These are phyloP conservation scores for Lentinula raphanica DNA, from an alignment of 768 basidiomycete species.

Conservation along the genomic window DNA sequence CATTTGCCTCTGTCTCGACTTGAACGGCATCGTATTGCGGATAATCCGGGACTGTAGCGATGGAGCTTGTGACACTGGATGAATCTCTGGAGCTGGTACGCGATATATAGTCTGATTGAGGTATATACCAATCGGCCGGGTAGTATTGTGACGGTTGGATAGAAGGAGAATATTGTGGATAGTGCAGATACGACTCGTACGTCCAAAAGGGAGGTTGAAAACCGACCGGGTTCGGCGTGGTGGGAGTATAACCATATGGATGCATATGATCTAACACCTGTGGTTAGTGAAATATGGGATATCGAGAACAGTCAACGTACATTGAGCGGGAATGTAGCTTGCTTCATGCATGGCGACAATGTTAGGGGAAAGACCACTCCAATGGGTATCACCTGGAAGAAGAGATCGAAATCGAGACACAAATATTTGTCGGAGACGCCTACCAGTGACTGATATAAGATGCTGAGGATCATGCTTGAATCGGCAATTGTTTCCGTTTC, in stretches of 20 bases:
- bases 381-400: background rate
- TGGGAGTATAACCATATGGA: background rate
- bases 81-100: conserved; percentile 11
- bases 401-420: background rate
- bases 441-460: background rate
- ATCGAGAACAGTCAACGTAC: background rate
- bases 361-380: background rate
- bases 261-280: no score
- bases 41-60: conserved; percentile 15
- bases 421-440: no score
- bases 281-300: no score
- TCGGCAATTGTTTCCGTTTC: conserved; percentile 31
- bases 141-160: background rate
- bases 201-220: background rate
- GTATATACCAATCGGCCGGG: background rate
- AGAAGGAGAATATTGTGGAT: background rate
- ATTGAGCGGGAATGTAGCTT: background rate
- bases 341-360: background rate
- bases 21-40: conserved; percentile 9
- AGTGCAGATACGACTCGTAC: conserved; percentile 3
- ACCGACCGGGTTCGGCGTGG: background rate
- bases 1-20: background rate
- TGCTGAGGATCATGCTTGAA: conserved; percentile 27
- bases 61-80: background rate
- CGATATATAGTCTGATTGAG: conserved; percentile 10